Evolutionary conservation across 2,329 filamentous ascomycete species (phyloP).

Genomic region (Elsinoe perseae): DNA sequence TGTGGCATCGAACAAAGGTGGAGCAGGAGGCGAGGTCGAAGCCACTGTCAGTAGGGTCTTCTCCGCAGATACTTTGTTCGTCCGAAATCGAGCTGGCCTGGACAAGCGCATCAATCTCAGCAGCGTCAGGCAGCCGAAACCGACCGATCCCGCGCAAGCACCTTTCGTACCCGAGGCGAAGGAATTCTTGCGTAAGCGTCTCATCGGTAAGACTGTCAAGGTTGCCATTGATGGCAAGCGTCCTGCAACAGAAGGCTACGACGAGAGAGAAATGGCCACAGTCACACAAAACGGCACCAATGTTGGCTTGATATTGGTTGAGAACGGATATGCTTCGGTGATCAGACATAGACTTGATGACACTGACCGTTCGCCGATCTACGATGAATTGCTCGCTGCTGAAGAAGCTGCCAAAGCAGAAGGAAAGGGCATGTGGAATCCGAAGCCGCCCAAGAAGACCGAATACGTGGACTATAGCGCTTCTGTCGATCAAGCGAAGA

Average conservation of each 20-base stretch:
- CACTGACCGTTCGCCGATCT: conserved; percentile 85
- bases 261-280: conserved; percentile 90
- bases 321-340: conserved; percentile 86
- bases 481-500: conserved; percentile 87
- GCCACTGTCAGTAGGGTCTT: conserved; percentile 78
- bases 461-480: conserved; percentile 87
- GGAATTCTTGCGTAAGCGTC: conserved; percentile 84
- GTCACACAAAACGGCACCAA: conserved; percentile 80
- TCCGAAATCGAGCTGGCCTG: conserved; percentile 72
- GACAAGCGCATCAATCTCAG: conserved; percentile 90
- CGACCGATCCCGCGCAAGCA: conserved; percentile 75
- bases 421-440: conserved; percentile 90
- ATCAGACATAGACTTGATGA: conserved; percentile 94
- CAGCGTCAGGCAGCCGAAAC: conserved; percentile 88
- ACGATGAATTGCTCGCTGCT: conserved; percentile 76
- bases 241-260: conserved; percentile 80
- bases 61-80: conserved; percentile 79
- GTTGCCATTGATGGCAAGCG: conserved; percentile 85
- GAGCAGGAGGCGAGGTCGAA: conserved; percentile 58
- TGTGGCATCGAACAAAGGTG: conserved; percentile 59
- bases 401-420: conserved; percentile 77
- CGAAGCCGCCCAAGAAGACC: conserved; percentile 76
- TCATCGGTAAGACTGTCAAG: conserved; percentile 93
- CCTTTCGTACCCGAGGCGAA: conserved; percentile 91
- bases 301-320: conserved; percentile 73